Evolutionary conservation across 1,139 yeast genomes (phyloP), one percentile per base, ranked within the genome.

Genomic region (Suhomyces anneliseae): DNA sequence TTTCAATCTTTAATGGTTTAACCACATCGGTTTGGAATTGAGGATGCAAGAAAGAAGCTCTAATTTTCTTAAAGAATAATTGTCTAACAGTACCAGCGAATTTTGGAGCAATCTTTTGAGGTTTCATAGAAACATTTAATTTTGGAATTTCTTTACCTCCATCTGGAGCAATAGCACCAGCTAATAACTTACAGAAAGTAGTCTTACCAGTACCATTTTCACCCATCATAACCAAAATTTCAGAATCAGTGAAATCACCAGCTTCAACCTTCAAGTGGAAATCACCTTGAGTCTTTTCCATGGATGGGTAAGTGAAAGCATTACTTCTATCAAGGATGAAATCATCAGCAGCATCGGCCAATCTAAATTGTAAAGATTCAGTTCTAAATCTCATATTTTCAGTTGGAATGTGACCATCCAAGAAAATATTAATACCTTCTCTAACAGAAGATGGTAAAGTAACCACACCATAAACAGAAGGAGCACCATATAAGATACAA

Each of bases 161-260:
- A 70, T 92, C 97, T 36, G 98, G 95, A 43, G 88, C 78, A 56
- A 88, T 78, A 39, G 90, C 90, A 62, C 99, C 99, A 19, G 99
- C 98, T 60, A 93, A 79, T 64, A 93, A 76, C 68, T 87, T 88
- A 80, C 97, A 92, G 77, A 93, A 86, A 8, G 99, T 93, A 38
- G 99, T 93, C 76, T 93, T 93, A 78, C 99, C 99, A 26, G 99
- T 93, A 76, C 99, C 99, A 69, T 93, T 93, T 76, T 93, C 99
- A 68, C 99, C 99, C 96, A 93, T 92, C 97, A 93, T 90, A 50
- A 93, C 99, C 64, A 93, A 81, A 61, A 93, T 93, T 75, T 93
- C 99, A 38, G 97, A 89, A 69, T 93, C 96, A 50, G 96, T 87
- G 72, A 92, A 93, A 52, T 87, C 93, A 73, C 99, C 99, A 39